Evolutionary conservation across 116 monocot species (phyloP), one percentile per base, ranked within the genome.

Genomic region (Cymodocea nodosa): DNA sequence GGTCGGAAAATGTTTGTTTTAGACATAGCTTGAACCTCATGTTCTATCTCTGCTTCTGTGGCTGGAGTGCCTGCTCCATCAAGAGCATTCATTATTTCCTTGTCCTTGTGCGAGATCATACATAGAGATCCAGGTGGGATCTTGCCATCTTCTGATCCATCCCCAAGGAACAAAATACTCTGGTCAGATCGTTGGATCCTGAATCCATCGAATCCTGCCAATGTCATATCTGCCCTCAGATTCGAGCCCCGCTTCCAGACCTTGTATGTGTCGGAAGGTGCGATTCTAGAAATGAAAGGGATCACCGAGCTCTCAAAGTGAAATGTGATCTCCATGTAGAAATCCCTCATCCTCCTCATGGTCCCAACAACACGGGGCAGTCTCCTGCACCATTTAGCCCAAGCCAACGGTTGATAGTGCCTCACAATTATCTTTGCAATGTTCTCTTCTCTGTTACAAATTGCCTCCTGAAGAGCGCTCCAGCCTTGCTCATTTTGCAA

Each of bases 221-320:
- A 72, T 0, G 97, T 91, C 91, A 97, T 90, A 52, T 97, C 97
- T 8, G 97, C 97, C 18, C 97, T 75, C 4, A 97, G 70, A 61
- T 97, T 91, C 20, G 91, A 77, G 4, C 97, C 97, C 4, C 84
- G 62, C 75, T 97, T 97, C 97, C 97, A 97, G 16, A 97, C 85
- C 76, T 79, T 79, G 64, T 91, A 97, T 11, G 97, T 97, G 63
- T 97, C 97, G n/a, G 97, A 97, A 20, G 97, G 97, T 11, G 97
- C 91, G 15, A 97, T 90, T 54, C 91, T 72, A 0, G 91, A 90
- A 34, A 97, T 75, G 59, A 97, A 97, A 2, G 97, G 97, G 23
- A 97, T 97, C 34, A 97, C 97, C 0, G 97, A 97, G 77, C 97
- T 97, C 73, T 90, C 95, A 23, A 95, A 95, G 60, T 90, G 79